Base-by-base conservation (phyloP, 805 yeast genomes). In the Komagataella pseudopastoris region DNA sequence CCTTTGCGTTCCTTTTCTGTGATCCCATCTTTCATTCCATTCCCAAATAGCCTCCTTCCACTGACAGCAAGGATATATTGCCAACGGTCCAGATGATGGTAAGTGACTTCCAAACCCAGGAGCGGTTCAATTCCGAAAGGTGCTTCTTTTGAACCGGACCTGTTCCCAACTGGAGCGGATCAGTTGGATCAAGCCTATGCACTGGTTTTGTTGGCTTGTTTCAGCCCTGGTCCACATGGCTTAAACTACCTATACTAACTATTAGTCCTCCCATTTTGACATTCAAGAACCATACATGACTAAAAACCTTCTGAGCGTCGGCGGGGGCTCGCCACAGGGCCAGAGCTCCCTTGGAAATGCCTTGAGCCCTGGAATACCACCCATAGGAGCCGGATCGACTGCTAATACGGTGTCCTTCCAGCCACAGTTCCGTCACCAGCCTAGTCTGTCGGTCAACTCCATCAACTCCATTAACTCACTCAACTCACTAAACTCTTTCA, bases 371-470 rank as follows among this genome's bases (percentile, higher is more conserved):
- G 39, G 39, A 2, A 30, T 30, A 30, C 39, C 39, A 30, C 39
- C 39, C 39, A 30, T 30, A 30, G 39, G 39, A 30, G 39, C 39
- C 39, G 39, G 39, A 30, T 30, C 39, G 39, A 30, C 39, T 7
- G 39, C 39, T 30, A 30, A 30, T 30, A 30, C 39, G 14, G 39
- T 30, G 39, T 30, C 39, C 14, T 30, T 30, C 39, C 39, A 30
- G 39, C 14, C 39, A 30, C 39, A 30, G 39, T 30, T 30, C 5
- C 23, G 18, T 17, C 56, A 54, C 36, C 55, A 52, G 30, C 53
- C 51, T 36, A 54, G 49, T 24, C 30, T 49, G 10, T 54, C 56
- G n/a, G 46, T 54, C 49, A 54, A 54, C 46, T 54, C 56, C 12
- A 45, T 54, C 36, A 52, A 44, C 50, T 54, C 56, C 6, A 49